Conservation (phyloP, 2,329 filamentous ascomycete species). For the Cercospora citrullina region DNA sequence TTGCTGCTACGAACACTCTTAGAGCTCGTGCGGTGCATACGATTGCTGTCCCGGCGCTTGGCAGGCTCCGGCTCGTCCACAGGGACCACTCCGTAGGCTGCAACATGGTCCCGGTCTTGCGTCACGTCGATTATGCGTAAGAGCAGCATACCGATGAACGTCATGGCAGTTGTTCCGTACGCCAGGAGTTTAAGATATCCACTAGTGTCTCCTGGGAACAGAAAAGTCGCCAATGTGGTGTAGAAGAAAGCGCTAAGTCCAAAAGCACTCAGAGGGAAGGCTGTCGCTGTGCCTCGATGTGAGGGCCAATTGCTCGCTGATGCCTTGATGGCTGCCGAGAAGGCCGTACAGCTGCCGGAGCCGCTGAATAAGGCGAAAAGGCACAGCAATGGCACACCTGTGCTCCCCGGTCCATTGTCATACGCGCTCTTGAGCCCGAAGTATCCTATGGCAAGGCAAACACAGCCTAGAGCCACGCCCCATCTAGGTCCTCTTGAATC, state of each 20-base stretch:
- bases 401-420: conserved; percentile 62
- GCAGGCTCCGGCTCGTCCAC: conserved; percentile 33
- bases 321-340: conserved; percentile 80
- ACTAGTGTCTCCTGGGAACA: conserved; percentile 81
- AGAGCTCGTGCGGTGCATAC: conserved; percentile 21
- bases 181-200: conserved; percentile 79
- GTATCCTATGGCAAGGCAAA: conserved; percentile 76
- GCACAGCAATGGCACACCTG: conserved; percentile 63
- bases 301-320: conserved; percentile 87
- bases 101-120: conserved; percentile 47
- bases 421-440: conserved; percentile 82
- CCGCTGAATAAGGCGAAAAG: conserved; percentile 85
- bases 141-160: conserved; percentile 79
- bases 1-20: conserved; percentile 7
- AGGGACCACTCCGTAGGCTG: conserved; percentile 59
- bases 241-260: conserved; percentile 97
- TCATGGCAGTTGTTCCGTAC: conserved; percentile 73
- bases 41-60: conserved; percentile 25
- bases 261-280: conserved; percentile 88
- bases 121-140: conserved; percentile 64
- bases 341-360: conserved; percentile 86
- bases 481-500: conserved; percentile 79
- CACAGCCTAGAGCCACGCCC: conserved; percentile 71
- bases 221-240: conserved; percentile 71
- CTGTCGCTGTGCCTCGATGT: conserved; percentile 88